phyloP scores from a whole-genome alignment of 2,329 filamentous ascomycete genomes.

The Colletotrichum truncatum region DNA sequence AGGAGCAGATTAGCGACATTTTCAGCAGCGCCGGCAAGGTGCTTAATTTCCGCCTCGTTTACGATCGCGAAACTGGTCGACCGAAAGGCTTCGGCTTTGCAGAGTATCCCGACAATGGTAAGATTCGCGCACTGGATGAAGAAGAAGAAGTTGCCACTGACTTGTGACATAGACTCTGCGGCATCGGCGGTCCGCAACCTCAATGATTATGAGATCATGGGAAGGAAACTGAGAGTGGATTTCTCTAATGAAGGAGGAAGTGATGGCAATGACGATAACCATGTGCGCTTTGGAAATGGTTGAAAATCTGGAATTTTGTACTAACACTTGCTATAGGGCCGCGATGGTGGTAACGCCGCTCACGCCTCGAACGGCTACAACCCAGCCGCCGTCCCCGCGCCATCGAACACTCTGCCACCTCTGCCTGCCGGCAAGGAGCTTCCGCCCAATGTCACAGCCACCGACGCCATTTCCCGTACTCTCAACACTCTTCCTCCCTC shows the following conservation, averaged over 20 bases:
- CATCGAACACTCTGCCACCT: conserved; percentile 72
- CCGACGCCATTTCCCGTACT: conserved; percentile 92
- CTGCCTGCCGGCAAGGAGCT: conserved; percentile 88
- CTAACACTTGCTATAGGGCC: conserved; percentile 20
- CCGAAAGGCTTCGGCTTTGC: conserved; percentile 98
- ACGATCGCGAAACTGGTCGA: conserved; percentile 92
- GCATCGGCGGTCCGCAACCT: conserved; percentile 94
- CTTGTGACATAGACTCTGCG: conserved; percentile 68
- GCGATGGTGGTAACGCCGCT: conserved; percentile 22
- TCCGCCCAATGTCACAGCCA: conserved; percentile 81
- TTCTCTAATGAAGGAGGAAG: conserved; percentile 92
- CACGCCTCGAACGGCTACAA: conserved; percentile 44
- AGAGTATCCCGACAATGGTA: conserved; percentile 91
- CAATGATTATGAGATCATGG: conserved; percentile 95
- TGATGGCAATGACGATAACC: conserved; percentile 65
- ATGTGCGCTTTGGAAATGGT: conserved; percentile 3
- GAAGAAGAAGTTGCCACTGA: neutral
- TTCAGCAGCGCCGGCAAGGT: conserved; percentile 92
- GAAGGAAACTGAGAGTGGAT: conserved; percentile 91
- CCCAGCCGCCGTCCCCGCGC: conserved; percentile 33
- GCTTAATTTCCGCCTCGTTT: conserved; percentile 90
- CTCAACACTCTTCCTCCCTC: conserved; percentile 86
- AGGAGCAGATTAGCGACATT: conserved; percentile 95
- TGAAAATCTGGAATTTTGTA: neutral
- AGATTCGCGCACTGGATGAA: neutral